Evolutionary conservation across 306 rosid genomes (phyloP), one percentile per base, ranked within the genome.

Genomic region (Cucumis melo): DNA sequence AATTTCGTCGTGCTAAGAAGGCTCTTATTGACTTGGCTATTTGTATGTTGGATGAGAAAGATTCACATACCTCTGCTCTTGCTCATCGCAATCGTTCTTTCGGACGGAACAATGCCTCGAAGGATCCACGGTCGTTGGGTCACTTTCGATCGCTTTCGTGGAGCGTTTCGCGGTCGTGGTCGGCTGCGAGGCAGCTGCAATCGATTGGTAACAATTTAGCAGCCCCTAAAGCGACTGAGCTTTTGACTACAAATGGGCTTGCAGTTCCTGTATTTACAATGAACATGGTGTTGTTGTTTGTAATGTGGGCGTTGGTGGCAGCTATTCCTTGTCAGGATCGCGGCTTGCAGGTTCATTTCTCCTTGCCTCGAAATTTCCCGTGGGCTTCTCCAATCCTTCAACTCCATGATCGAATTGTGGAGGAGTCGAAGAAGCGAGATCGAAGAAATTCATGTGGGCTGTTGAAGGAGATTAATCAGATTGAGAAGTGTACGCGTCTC

Each of bases 281-380:
- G 86, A 93, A 83, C 73, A 81, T 83, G 17, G 71, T 93, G 13
- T 65, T 93, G 42, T 76, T 91, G 77, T 90, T 93, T 63, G 85
- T 87, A 64, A 90, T 86, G 96, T 93, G 97, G 98, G 90, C 88
- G 29, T 82, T 93, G 56, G 98, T 93, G 78, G 98, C 98, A 14
- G 96, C 98, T 19, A 91, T 93, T 81, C 98, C 98, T 0, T 93
- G 98, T 86, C 98, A 93, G 86, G 97, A 93, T 75, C 85, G 98
- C 0, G 97, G 98, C 6, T 81, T 93, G 16, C 87, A 88, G 68
- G 87, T 90, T 41, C 93, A 91, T 75, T 88, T 90, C 75, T 72
- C 84, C 0, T 50, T 86, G 29, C 87, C 94, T 0, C 68, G 94
- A 77, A 84, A 86, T 17, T 83, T 87, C 17, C 3, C 79, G 3